Percentiles rank a stretch among this genome's conserved stretches.
Conservation (phyloP, 192 early-diverging fungal species). For the Coemansia sp. region DNA sequence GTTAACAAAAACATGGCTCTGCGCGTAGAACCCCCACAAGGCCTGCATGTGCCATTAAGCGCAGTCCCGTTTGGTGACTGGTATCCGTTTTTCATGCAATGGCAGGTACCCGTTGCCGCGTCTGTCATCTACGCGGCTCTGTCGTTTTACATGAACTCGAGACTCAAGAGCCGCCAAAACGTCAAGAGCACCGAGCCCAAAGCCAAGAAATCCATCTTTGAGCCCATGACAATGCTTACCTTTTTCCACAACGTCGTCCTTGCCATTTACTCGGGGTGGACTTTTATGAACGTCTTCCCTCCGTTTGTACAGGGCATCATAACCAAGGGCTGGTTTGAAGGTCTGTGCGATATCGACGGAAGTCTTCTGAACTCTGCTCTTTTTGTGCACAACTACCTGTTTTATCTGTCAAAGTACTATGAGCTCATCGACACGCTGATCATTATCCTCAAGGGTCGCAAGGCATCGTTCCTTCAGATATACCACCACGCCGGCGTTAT, state of each 20-base stretch:
- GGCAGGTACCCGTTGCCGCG: constrained; percentile 63
- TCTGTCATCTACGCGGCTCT: constrained; percentile 57
- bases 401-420: constrained; percentile 85
- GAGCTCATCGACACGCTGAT: constrained; percentile 82
- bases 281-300: constrained; percentile 65
- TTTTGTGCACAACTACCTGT: constrained; percentile 74
- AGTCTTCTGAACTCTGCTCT: constrained; percentile 67
- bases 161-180: constrained; percentile 10
- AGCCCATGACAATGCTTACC: constrained; percentile 70
- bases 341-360: constrained; percentile 67
- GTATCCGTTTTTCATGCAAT: constrained; percentile 72
- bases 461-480: constrained; percentile 74
- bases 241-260: constrained; percentile 75
- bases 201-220: constrained; percentile 17
- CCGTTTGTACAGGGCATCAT: constrained; percentile 58
- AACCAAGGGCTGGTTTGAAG: constrained; percentile 55
- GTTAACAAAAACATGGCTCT: constrained; percentile 12
- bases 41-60: constrained; percentile 32
- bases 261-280: constrained; percentile 69
- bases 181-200: constrained; percentile 5
- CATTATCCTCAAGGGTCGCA: constrained; percentile 70
- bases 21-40: constrained; percentile 20
- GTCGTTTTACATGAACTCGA: constrained; percentile 36
- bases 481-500: constrained; percentile 89
- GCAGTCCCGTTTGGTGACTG: constrained; percentile 67